Percentiles rank a stretch among this genome's conserved stretches.
Conservation (phyloP, 31 red algal species). For the Endocladia muricata region DNA sequence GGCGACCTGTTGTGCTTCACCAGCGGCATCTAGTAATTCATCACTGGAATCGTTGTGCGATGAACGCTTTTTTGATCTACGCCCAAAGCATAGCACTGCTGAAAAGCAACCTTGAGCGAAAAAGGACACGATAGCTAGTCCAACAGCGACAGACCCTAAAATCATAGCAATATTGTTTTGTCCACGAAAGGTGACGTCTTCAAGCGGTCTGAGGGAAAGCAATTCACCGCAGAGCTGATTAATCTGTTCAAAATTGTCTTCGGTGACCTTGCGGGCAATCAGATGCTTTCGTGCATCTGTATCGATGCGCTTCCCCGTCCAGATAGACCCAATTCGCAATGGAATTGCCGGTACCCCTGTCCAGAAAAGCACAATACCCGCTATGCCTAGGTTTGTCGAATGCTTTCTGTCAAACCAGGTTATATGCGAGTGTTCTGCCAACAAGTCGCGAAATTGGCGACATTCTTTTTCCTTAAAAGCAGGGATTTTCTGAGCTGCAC, state of each 20-base stretch:
- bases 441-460: not conserved
- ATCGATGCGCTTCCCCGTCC: not conserved
- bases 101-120: not conserved
- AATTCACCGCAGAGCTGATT: not conserved
- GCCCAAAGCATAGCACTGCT: no score
- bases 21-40: no score
- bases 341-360: not conserved
- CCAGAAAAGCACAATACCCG: not conserved
- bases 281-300: not conserved
- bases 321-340: not conserved
- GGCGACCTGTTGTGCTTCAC: no score
- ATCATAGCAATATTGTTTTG: not conserved
- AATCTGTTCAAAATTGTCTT: not conserved
- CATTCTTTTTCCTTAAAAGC: not conserved
- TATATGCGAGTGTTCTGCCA: not conserved
- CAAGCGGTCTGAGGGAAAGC: not conserved
- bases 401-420: not conserved
- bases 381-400: slow-evolving; percentile 1
- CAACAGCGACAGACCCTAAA: not conserved
- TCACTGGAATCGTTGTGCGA: no score
- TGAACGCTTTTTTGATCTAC: no score
- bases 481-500: no score
- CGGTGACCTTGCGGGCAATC: not conserved
- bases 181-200: not conserved
- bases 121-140: not conserved